Conservation (phyloP, 305 asterid genomes). For the Striga hermonthica region DNA sequence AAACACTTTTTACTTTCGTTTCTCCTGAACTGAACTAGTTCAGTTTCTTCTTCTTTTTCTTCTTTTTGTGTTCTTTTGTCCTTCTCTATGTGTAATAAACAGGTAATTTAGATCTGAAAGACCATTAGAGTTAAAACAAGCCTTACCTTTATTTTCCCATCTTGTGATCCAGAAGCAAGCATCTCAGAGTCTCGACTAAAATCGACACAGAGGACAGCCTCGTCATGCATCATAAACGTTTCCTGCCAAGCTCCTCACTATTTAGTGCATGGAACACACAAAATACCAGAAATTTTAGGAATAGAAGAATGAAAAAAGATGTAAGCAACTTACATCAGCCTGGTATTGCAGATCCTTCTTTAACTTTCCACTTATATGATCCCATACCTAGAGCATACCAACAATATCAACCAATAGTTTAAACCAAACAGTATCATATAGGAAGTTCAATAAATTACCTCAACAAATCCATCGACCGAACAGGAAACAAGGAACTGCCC, state of each 20-base stretch:
- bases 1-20: too few species aligned
- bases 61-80: slow-evolving; percentile 1
- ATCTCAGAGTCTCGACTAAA: slow-evolving; percentile 98
- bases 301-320: neutral
- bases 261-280: slow-evolving; percentile 27
- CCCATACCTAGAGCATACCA: slow-evolving; percentile 76
- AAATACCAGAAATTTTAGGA: neutral
- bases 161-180: slow-evolving; percentile 98
- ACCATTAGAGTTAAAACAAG: too few species aligned
- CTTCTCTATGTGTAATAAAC: neutral
- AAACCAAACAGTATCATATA: slow-evolving; percentile 19
- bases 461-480: slow-evolving; percentile 94
- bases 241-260: slow-evolving; percentile 57
- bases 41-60: neutral
- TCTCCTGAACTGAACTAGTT: too few species aligned
- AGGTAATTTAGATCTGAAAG: neutral
- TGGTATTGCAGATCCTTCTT: slow-evolving; percentile 99
- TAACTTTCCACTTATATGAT: slow-evolving; percentile 87
- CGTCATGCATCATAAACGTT: slow-evolving; percentile 98
- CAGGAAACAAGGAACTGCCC: slow-evolving; percentile 98
- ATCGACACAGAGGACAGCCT: slow-evolving; percentile 88
- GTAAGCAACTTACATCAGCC: slow-evolving; percentile 74
- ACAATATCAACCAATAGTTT: slow-evolving; percentile 33
- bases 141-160: slow-evolving; percentile 91
- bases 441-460: slow-evolving; percentile 48